phyloP scores from a whole-genome alignment of 2,329 filamentous ascomycete genomes.

The Emmonsiellopsis sp. region DNA sequence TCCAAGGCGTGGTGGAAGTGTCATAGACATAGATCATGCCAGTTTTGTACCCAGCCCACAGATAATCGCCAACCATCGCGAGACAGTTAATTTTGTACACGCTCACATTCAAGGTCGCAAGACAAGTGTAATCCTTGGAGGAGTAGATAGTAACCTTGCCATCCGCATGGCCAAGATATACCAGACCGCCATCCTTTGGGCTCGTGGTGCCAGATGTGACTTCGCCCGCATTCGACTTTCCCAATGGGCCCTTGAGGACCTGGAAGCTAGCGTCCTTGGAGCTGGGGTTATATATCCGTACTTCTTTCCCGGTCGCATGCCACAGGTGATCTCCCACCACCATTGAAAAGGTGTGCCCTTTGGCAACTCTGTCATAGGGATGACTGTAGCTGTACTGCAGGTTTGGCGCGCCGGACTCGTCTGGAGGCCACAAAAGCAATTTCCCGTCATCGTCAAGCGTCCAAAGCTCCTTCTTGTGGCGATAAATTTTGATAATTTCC shows the following conservation, averaged over 20 bases:
- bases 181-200: slow-evolving; percentile 63
- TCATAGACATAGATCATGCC: slow-evolving; percentile 94
- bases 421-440: slow-evolving; percentile 77
- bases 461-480: slow-evolving; percentile 86
- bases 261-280: slow-evolving; percentile 65
- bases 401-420: slow-evolving; percentile 63
- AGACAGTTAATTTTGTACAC: slow-evolving; percentile 92
- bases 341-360: slow-evolving; percentile 79
- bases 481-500: slow-evolving; percentile 75
- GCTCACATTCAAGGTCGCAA: slow-evolving; percentile 77
- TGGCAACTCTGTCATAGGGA: slow-evolving; percentile 59
- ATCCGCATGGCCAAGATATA: slow-evolving; percentile 87
- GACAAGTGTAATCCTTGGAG: slow-evolving; percentile 61
- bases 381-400: slow-evolving; percentile 65
- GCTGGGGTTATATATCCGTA: slow-evolving; percentile 73
- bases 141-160: slow-evolving; percentile 95
- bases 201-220: slow-evolving; percentile 75
- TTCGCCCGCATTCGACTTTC: slow-evolving; percentile 67
- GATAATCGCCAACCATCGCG: slow-evolving; percentile 65
- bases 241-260: slow-evolving; percentile 61
- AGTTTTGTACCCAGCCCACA: slow-evolving; percentile 94
- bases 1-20: slow-evolving; percentile 72
- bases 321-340: slow-evolving; percentile 78
- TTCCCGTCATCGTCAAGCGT: slow-evolving; percentile 84
- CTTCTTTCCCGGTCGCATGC: slow-evolving; percentile 79